Percentiles rank a stretch among this genome's conserved stretches.
Evolutionary conservation across 495 filamentous ascomycete species (phyloP).

Genomic region (Penicillium paxilli): DNA sequence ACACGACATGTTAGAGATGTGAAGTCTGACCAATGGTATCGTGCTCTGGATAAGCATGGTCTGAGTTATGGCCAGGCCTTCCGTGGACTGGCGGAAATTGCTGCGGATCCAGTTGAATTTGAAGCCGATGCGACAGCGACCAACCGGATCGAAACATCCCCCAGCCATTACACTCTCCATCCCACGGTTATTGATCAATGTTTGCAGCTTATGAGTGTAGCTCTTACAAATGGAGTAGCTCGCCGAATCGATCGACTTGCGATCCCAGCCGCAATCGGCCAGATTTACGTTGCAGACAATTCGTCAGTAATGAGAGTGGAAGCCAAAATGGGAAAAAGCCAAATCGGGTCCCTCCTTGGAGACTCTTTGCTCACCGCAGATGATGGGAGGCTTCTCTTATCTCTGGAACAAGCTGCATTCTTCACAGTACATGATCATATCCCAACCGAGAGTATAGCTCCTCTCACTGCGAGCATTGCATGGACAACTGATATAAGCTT

Average conservation of each 20-base stretch:
- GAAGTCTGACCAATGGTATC: too few species aligned
- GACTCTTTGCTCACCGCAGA: too few species aligned
- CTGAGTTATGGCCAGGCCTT: conserved; percentile 3
- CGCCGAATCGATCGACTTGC: not conserved
- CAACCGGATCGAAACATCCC: too few species aligned
- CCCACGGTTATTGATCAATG: conserved; percentile 6
- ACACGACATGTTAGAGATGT: too few species aligned
- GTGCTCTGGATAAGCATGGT: not conserved
- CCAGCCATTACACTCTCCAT: not conserved
- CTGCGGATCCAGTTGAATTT: not conserved
- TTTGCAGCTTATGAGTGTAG: conserved; percentile 5
- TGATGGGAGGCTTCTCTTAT: too few species aligned
- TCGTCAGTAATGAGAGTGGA: too few species aligned
- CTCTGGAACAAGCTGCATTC: too few species aligned
- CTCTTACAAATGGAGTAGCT: not conserved
- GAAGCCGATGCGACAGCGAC: conserved; percentile 2
- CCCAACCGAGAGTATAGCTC: too few species aligned
- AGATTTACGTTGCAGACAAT: not conserved
- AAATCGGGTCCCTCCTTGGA: too few species aligned
- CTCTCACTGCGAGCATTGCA: not conserved
- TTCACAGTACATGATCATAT: too few species aligned
- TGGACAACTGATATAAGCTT: not conserved
- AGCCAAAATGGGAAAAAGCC: too few species aligned
- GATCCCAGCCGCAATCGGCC: conserved; percentile 2
- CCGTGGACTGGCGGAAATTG: conserved; percentile 1